Conservation (phyloP, 805 yeast genomes). For the Isabelozyma rhagii region DNA sequence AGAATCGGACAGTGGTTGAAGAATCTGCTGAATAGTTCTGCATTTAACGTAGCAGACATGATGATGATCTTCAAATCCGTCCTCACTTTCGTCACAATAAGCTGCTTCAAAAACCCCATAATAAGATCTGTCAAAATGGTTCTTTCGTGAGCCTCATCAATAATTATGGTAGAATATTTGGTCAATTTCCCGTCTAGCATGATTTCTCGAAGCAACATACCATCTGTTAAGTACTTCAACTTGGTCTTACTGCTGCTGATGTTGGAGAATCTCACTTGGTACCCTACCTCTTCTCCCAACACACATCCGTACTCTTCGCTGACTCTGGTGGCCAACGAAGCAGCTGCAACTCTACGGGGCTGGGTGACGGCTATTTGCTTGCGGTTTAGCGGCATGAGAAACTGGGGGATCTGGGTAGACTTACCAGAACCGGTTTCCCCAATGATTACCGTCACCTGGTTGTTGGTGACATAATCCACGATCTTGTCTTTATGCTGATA, state of each 20-base stretch:
- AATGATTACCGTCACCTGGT: slow-evolving; percentile 75
- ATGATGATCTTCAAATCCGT: slow-evolving; percentile 67
- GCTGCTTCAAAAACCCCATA: slow-evolving; percentile 79
- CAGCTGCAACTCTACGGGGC: slow-evolving; percentile 97
- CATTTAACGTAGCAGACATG: slow-evolving; percentile 97
- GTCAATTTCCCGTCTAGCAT: slow-evolving; percentile 67
- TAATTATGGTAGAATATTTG: slow-evolving; percentile 70
- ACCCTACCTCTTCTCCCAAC: slow-evolving; percentile 84
- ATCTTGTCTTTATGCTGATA: slow-evolving; percentile 67
- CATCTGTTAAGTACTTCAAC: slow-evolving; percentile 88
- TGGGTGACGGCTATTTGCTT: slow-evolving; percentile 86
- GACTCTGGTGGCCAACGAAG: slow-evolving; percentile 88
- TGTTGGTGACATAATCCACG: slow-evolving; percentile 47
- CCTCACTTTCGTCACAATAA: slow-evolving; percentile 47
- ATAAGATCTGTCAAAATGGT: slow-evolving; percentile 87
- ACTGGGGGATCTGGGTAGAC: slow-evolving; percentile 95
- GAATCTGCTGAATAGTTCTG: slow-evolving; percentile 77
- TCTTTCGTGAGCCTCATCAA: slow-evolving; percentile 98
- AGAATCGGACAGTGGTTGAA: slow-evolving; percentile 79
- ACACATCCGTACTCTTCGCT: slow-evolving; percentile 79
- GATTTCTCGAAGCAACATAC: slow-evolving; percentile 91
- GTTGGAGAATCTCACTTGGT: slow-evolving; percentile 88
- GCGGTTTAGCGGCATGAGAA: slow-evolving; percentile 54
- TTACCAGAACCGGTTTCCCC: slow-evolving; percentile 99
- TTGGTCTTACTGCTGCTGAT: slow-evolving; percentile 57